Base-by-base conservation (phyloP, 495 filamentous ascomycete species). In the Lepidopterella palustris region DNA sequence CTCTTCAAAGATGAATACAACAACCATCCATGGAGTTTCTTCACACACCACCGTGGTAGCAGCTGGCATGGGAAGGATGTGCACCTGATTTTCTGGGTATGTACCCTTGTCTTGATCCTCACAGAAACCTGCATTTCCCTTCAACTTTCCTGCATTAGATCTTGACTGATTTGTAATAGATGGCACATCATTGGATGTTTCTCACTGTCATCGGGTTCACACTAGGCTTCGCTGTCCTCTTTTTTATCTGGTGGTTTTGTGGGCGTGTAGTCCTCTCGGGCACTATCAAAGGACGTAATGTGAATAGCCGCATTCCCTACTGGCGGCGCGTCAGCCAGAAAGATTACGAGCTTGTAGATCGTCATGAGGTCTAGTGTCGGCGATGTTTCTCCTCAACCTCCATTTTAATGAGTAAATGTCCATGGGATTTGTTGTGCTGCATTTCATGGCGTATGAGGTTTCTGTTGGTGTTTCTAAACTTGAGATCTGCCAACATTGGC, bases 51-150 rank as follows among this genome's bases (percentile, higher is more conserved):
- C 63, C 78, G 79, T 29, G 88, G 88, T 20, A 88, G 82, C 71
- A 87, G 82, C 66, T 91, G 88, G 88, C 88, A 92, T 68, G 80
- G 80, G 21, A 82, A 79, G 58, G 88, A 92, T 64, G 88, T 88
- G 8, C 76, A 79, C 65, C 70, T 89, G 4, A 89, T 92, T 65
- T 89, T 92, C 71, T 92, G 88, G 86, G 77, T 81, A 71, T 67
- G 77, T 67, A 31, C 5, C 58, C 39, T 23, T 31, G 25, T 28
- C 20, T 10, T 58, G 3, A 54, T 20, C 47, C 4, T 18, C 5
- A 15, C 28, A 31, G n/a, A 11, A 45, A 25, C 39, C 42, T 10
- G 4, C 32, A 21, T 27, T 26, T 25, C 31, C 10, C 51, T 27
- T 27, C 27, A 21, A 32, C 25, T 50, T 3, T 27, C 29, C 5